These are phyloP conservation scores for Lotus japonicus DNA, from an alignment of 306 rosid species.

Conservation along the genomic window DNA sequence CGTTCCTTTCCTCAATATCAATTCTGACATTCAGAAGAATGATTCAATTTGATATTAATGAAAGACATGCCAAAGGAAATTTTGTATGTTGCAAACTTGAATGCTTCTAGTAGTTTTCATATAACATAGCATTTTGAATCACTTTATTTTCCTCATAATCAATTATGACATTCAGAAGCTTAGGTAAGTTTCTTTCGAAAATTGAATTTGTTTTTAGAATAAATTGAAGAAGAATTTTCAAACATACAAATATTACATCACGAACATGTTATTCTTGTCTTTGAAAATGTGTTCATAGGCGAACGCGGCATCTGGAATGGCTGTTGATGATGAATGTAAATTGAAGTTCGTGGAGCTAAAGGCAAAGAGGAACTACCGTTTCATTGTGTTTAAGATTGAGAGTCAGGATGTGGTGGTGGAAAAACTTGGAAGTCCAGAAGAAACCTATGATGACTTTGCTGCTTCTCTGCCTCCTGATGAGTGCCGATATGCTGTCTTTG, in stretches of 20 bases:
- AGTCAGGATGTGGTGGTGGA: slow-evolving; percentile 39
- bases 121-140: too few species aligned
- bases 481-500: slow-evolving; percentile 56
- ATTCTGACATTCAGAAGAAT: neutral
- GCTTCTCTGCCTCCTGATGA: slow-evolving; percentile 37
- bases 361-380: slow-evolving; percentile 47
- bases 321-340: slow-evolving; percentile 48
- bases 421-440: slow-evolving; percentile 31
- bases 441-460: slow-evolving; percentile 40
- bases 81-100: neutral
- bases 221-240: too few species aligned
- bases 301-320: slow-evolving; percentile 55
- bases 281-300: slow-evolving; percentile 26
- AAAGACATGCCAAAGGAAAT: neutral
- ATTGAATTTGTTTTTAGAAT: too few species aligned
- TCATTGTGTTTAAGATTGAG: slow-evolving; percentile 48
- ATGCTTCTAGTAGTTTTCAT: neutral
- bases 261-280: neutral
- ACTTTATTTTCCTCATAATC: too few species aligned
- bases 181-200: too few species aligned
- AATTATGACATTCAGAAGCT: too few species aligned
- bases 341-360: slow-evolving; percentile 47
- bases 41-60: neutral
- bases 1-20: too few species aligned
- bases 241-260: neutral